Base-by-base conservation (phyloP, 163 green algal genomes). In the Chlamydomonas reinhardtii region DNA sequence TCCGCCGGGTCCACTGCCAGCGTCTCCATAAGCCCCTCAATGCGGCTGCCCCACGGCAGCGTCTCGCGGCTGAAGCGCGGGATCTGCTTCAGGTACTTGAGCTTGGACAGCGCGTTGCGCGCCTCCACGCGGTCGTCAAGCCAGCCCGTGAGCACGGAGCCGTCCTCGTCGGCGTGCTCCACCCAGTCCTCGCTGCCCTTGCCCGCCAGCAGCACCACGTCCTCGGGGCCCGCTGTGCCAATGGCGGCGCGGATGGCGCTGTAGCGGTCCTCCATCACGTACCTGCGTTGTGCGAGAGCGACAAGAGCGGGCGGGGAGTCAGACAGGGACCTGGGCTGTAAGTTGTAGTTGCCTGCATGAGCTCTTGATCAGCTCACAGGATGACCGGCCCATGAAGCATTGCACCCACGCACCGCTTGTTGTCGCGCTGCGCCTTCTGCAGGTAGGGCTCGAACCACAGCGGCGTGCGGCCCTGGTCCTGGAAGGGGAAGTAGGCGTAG, bases 111-210 rank as follows among this genome's bases (percentile, higher is more conserved):
- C 12, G 97, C 97, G 75, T 97, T 95, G 52, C 96, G 93, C 35
- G 91, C 95, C 91, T 99, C 97, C 54, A 96, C 92, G 2, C 95
- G 85, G 93, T 99, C 97, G 89, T 99, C 97, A 93, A 99, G 98
- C 96, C 98, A 99, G 64, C 93, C 94, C 74, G 92, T 89, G 48
- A 95, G 74, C 2, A 92, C 59, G 27, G 59, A 65, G 32, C 77
- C 91, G 52, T 93, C 86, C 39, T 73, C 89, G 61, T 88, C 88
- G 14, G 71, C 83, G 68, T 94, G 90, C 73, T 93, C 86, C 74
- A 93, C 87, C 66, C 75, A 90, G 80, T 94, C 92, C 34, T 73
- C 16, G 31, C 92, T 56, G 27, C 92, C 97, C 89, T 97, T 96
- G 77, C 98, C 98, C 39, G 94, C 94, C 54, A 99, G 96, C 25